These are phyloP conservation scores for Mortierella sp. DNA, from an alignment of 371 early-diverging fungal species.

Conservation along the genomic window DNA sequence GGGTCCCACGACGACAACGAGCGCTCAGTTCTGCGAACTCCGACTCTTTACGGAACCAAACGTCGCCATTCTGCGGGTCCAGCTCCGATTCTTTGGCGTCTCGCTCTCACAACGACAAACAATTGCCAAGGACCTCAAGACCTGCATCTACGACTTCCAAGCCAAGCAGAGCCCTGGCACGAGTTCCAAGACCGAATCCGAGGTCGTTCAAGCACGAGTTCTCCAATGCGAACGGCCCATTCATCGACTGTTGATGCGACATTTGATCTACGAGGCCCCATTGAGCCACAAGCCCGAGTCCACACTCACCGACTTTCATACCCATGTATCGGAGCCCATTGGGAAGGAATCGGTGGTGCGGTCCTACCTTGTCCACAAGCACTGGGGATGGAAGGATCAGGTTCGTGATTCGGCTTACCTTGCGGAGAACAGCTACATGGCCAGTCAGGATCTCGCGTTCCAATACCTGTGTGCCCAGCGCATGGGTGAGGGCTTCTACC, in stretches of 20 bases:
- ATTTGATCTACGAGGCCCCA: conserved; percentile 40
- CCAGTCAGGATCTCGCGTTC: conserved; percentile 76
- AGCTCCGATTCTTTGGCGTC: conserved; percentile 51
- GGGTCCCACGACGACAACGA: conserved; percentile 22
- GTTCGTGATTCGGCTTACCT: conserved; percentile 59
- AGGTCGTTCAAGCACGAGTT: conserved; percentile 23
- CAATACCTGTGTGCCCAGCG: conserved; percentile 72
- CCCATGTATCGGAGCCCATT: conserved; percentile 54
- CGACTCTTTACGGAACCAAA: conserved; percentile 46
- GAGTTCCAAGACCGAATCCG: conserved; percentile 27
- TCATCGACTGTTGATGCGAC: conserved; percentile 49
- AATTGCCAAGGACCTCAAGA: conserved; percentile 17
- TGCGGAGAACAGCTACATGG: conserved; percentile 62
- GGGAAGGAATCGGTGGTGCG: conserved; percentile 62
- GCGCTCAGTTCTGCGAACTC: conserved; percentile 58
- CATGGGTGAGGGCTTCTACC: conserved; percentile 71
- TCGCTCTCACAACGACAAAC: conserved; percentile 19
- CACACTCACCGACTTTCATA: conserved; percentile 40
- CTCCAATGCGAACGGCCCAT: conserved; percentile 45
- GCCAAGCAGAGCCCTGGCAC: conserved; percentile 17
- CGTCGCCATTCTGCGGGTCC: conserved; percentile 39
- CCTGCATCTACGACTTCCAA: conserved; percentile 25
- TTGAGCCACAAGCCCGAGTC: conserved; percentile 30
- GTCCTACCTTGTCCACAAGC: conserved; percentile 69
- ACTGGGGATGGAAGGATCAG: conserved; percentile 81